Conservation (phyloP, 139 green algal genomes). For the Chlorella sp. region DNA sequence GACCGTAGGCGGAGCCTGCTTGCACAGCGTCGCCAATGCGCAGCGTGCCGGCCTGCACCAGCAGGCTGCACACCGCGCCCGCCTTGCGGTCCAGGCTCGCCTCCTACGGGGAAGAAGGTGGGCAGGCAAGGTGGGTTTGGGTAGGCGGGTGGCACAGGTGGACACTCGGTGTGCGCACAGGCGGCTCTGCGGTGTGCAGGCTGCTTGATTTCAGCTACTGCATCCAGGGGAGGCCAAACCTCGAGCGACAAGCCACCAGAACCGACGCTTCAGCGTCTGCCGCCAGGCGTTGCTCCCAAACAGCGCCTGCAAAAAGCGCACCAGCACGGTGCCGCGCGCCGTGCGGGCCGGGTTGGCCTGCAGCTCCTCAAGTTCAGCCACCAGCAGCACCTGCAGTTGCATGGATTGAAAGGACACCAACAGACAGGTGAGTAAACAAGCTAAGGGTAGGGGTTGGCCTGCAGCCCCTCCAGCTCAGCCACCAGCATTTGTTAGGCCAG, state of each 20-base stretch:
- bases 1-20: slow-evolving; percentile 79
- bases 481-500: slow-evolving; percentile 52
- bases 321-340: slow-evolving; percentile 90
- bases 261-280: too few species aligned
- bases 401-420: neutral
- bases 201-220: too few species aligned
- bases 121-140: too few species aligned
- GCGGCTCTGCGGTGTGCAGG: too few species aligned
- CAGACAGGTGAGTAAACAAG: slow-evolving; percentile 52
- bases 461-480: slow-evolving; percentile 84
- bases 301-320: too few species aligned
- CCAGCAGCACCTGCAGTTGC: slow-evolving; percentile 63
- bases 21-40: slow-evolving; percentile 83
- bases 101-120: slow-evolving; percentile 52
- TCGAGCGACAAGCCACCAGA: too few species aligned
- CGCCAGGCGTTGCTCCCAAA: too few species aligned
- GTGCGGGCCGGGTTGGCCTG: slow-evolving; percentile 72
- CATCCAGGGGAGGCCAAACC: too few species aligned
- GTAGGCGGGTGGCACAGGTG: too few species aligned
- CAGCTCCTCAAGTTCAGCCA: slow-evolving; percentile 89
- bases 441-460: too few species aligned
- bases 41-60: slow-evolving; percentile 94
- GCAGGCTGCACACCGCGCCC: slow-evolving; percentile 87
- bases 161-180: too few species aligned
- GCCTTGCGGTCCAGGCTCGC: slow-evolving; percentile 86